Evolutionary conservation across 78 protist genomes (phyloP).

Genomic region (slime mould (Dictyostelium discoideum)): dicty_2.7 NC_007090.3:1957001-1957500

Average conservation of each 20-base stretch:
- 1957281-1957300: conserved; percentile 78
- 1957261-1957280: conserved; percentile 71
- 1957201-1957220: conserved; percentile 43
- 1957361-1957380: conserved; percentile 74
- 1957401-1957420: conserved; percentile 75
- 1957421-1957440: conserved; percentile 81
- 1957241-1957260: conserved; percentile 62
- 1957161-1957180: conserved; percentile 72
- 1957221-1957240: conserved; percentile 26
- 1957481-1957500: background rate
- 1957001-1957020: background rate
- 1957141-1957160: conserved; percentile 49
- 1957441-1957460: conserved; percentile 59
- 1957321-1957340: conserved; percentile 76
- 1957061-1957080: conserved; percentile 18
- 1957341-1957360: conserved; percentile 68
- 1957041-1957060: background rate
- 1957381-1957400: conserved; percentile 75
- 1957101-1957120: conserved; percentile 14
- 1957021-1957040: background rate
- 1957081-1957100: conserved; percentile 21
- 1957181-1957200: conserved; percentile 55
- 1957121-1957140: conserved; percentile 33
- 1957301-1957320: conserved; percentile 45
- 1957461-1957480: too few relatives aligned